Percentiles rank a stretch among this genome's conserved stretches.
Conservation (phyloP, 176 grass and related monocot genomes). For the Urochloa ruziziensis region DNA sequence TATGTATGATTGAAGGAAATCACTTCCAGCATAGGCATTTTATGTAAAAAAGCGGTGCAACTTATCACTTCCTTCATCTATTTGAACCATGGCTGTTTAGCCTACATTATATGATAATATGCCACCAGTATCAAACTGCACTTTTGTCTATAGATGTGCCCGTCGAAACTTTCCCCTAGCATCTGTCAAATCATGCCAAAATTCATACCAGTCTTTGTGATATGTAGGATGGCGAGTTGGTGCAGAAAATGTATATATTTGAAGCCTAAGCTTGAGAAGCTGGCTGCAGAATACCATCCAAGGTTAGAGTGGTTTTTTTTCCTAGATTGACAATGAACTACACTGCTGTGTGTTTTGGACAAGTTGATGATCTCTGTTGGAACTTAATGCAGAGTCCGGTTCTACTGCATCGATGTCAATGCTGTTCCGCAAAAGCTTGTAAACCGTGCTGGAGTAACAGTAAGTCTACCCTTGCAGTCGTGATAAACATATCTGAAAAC, state of each 20-base stretch:
- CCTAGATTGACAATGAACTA: slow-evolving; percentile 9
- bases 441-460: slow-evolving; percentile 77
- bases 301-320: slow-evolving; percentile 44
- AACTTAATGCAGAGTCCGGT: slow-evolving; percentile 64
- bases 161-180: not conserved
- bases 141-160: not conserved
- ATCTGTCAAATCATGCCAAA: not conserved
- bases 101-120: not conserved
- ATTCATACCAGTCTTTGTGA: not conserved
- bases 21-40: not conserved
- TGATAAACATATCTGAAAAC: not conserved
- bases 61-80: not conserved
- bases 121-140: not conserved
- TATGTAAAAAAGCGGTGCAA: not conserved
- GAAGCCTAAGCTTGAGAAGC: slow-evolving; percentile 96
- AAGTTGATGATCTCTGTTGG: slow-evolving; percentile 14
- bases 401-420: slow-evolving; percentile 87
- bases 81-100: not conserved
- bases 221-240: slow-evolving; percentile 84
- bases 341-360: not conserved
- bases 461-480: slow-evolving; percentile 38
- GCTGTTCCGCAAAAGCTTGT: slow-evolving; percentile 83
- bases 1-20: not conserved
- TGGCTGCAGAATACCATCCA: slow-evolving; percentile 84
- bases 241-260: slow-evolving; percentile 99